Evolutionary conservation across 2,329 filamentous ascomycete species (phyloP).

Genomic region (Trichoderma hamatum): DNA sequence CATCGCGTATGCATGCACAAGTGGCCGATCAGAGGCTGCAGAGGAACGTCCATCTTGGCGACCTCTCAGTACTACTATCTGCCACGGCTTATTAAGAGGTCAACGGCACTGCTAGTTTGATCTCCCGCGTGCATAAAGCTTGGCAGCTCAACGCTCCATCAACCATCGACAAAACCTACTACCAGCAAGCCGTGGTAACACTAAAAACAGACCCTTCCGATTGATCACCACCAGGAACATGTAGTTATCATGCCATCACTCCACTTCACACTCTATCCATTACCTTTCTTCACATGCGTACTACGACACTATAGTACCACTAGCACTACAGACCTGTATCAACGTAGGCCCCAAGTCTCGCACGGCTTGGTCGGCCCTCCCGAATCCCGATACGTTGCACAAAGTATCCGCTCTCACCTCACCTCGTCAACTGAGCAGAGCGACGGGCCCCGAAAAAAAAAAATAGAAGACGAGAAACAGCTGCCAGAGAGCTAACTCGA

Average conservation of each 20-base stretch:
- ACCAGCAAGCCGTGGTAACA: not conserved
- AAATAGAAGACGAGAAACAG: not conserved
- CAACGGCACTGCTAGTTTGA: not conserved
- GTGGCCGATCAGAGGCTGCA: slow-evolving; percentile 3
- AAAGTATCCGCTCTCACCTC: not conserved
- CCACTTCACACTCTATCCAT: too few relatives aligned
- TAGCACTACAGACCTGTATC: not conserved
- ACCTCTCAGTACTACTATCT: too few relatives aligned
- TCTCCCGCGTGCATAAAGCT: not conserved
- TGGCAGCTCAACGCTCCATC: not conserved
- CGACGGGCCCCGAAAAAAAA: not conserved
- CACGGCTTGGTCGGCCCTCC: not conserved
- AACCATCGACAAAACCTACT: not conserved
- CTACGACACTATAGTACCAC: too few relatives aligned
- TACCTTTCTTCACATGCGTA: not conserved
- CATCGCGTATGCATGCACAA: not conserved
- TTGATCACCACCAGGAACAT: not conserved
- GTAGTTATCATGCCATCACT: not conserved
- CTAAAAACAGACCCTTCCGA: not conserved
- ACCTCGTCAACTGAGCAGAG: not conserved
- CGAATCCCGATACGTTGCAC: not conserved
- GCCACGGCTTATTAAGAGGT: not conserved
- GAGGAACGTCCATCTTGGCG: not conserved
- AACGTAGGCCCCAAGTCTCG: too few relatives aligned
- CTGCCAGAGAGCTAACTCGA: not conserved